Percentiles rank a stretch among this genome's conserved stretches.
Conservation (phyloP, 306 rosid genomes). For the Heteromeles arbutifolia region DNA sequence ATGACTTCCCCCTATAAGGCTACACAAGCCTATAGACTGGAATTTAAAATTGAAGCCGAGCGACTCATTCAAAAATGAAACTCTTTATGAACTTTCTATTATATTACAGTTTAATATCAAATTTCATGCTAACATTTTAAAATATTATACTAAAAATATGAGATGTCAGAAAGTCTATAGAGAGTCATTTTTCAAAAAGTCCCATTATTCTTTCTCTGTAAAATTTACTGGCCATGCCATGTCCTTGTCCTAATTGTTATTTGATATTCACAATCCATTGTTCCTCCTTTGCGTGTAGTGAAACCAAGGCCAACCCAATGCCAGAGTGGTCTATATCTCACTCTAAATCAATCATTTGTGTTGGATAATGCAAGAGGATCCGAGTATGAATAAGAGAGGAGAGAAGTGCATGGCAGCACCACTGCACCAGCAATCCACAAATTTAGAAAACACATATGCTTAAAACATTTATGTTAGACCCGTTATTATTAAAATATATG, state of each 20-base stretch:
- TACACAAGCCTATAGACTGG: too few species aligned
- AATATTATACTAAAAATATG: too few species aligned
- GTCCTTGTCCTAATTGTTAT: not conserved
- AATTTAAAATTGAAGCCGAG: too few species aligned
- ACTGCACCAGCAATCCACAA: too few species aligned
- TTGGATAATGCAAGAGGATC: not conserved
- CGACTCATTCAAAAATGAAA: too few species aligned
- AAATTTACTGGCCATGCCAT: not conserved
- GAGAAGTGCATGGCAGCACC: not conserved
- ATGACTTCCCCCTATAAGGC: not conserved
- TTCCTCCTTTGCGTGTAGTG: not conserved
- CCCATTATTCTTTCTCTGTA: too few species aligned
- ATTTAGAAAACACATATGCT: too few species aligned
- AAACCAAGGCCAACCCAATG: not conserved
- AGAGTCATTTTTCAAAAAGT: accelerated
- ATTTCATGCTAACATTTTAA: accelerated
- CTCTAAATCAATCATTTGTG: conserved; percentile 8
- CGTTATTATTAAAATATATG: too few species aligned
- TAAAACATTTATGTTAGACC: too few species aligned
- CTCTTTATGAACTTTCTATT: too few species aligned
- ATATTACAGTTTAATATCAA: accelerated
- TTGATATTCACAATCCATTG: not conserved
- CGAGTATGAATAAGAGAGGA: not conserved
- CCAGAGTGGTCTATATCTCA: not conserved
- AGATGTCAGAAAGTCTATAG: accelerated